Conservation (phyloP, 2,329 filamentous ascomycete genomes). For the Talaromyces sp. region DNA sequence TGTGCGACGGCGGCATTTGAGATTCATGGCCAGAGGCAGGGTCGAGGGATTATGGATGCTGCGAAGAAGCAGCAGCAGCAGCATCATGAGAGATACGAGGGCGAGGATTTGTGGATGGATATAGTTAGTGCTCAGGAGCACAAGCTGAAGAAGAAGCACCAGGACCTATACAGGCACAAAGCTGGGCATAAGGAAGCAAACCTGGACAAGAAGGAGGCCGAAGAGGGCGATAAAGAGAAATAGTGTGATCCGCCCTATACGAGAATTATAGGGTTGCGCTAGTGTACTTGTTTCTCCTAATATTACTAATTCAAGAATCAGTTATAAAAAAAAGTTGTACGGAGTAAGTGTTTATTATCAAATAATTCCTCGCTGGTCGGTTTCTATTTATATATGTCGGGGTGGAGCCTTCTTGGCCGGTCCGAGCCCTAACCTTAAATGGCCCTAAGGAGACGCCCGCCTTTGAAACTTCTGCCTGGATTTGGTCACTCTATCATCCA, state of each 20-base stretch:
- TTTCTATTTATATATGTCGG: no score
- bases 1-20: conserved; percentile 80
- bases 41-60: conserved; percentile 45
- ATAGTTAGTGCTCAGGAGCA: conserved; percentile 47
- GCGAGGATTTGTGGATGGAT: conserved; percentile 84
- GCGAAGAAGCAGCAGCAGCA: conserved; percentile 74
- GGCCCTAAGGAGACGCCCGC: no score
- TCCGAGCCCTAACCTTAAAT: no score
- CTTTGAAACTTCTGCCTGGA: no score
- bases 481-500: neutral
- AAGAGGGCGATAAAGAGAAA: conserved; percentile 8
- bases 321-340: no score
- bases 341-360: no score
- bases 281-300: no score
- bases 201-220: conserved; percentile 15
- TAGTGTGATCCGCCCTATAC: no score
- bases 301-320: no score
- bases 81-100: conserved; percentile 68
- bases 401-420: no score
- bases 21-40: conserved; percentile 69
- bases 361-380: no score
- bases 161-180: conserved; percentile 28
- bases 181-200: conserved; percentile 22
- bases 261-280: no score
- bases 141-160: conserved; percentile 38